Base-by-base conservation (phyloP, 805 yeast genomes). In the Grigorovia humatica region DNA sequence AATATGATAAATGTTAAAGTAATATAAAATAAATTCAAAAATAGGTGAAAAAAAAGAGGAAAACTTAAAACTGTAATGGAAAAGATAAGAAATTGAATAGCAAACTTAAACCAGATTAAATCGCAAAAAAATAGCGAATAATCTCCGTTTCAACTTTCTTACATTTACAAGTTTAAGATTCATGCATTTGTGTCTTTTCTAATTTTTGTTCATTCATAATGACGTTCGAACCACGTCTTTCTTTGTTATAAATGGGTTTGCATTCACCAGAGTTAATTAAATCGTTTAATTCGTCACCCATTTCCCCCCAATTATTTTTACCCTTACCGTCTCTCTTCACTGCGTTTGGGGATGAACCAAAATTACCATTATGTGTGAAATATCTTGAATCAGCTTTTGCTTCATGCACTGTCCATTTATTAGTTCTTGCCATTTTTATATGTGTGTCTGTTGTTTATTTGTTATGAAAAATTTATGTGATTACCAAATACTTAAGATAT, bases 251-350 rank as follows among this genome's bases (percentile, higher is more conserved):
- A 17, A 76, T 69, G 4, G 74, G 73, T 4, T 74, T 72, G 55
- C 80, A 72, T 55, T 79, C 82, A 48, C 83, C 86, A 18, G 75
- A 70, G 50, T 77, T 79, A 53, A 78, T 75, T 55, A 85, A 65
- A 55, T 81, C 86, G 47, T 79, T 78, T 49, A 83, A 65, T 60
- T 88, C 96, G 59, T 86, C 95, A 32, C 89, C 91, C 9, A 81
- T 76, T 54, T 74, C 71, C 45, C 97, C 97, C 96, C 96, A 88
- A 63, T 88, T 88, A 57, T 82, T 83, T 60, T 80, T 82, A 47
- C 97, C 97, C 38, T 83, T 84, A 48, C 97, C 97, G 53, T 77
- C 76, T 66, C 86, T 88, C 78, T 88, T 88, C 52, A 85, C 79
- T 61, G 80, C 79, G 63, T 80, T 81, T 51, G 96, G 96, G 55